These are phyloP conservation scores for Phytophthora agathidicida DNA, from an alignment of 352 stramenopile genomes.

Conservation along the genomic window DNA sequence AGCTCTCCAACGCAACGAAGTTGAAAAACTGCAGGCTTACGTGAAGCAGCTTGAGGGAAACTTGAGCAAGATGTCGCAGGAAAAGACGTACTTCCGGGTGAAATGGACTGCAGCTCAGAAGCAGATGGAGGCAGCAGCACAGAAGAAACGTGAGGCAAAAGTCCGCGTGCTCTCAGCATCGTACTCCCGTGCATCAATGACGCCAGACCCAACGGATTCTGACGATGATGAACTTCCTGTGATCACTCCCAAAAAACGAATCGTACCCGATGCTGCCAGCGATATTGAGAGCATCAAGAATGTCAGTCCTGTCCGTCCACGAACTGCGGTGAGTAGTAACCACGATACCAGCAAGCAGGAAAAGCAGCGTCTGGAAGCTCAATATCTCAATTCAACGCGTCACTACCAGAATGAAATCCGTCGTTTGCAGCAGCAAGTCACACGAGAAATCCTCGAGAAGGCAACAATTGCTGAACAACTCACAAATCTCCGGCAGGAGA, in stretches of 20 bases:
- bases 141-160: constrained; percentile 54
- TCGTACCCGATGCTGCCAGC: constrained; percentile 15
- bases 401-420: constrained; percentile 78
- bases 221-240: constrained; percentile 5
- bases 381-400: constrained; percentile 45
- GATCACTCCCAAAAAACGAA: background rate
- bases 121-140: constrained; percentile 43
- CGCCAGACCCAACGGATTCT: background rate
- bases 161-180: constrained; percentile 53
- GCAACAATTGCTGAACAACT: constrained; percentile 53
- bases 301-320: constrained; percentile 30
- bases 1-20: constrained; percentile 47
- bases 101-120: constrained; percentile 53
- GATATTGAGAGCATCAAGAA: constrained; percentile 41
- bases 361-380: constrained; percentile 9
- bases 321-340: constrained; percentile 4
- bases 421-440: constrained; percentile 65
- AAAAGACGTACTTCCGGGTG: constrained; percentile 52
- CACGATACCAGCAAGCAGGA: constrained; percentile 8
- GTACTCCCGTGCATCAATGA: constrained; percentile 23
- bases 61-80: constrained; percentile 49
- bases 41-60: constrained; percentile 56
- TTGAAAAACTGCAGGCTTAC: constrained; percentile 53
- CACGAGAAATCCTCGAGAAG: constrained; percentile 56
- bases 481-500: constrained; percentile 30